Evolutionary conservation across 2,329 filamentous ascomycete genomes (phyloP).

Genomic region (Trichoderma asperellum): DNA sequence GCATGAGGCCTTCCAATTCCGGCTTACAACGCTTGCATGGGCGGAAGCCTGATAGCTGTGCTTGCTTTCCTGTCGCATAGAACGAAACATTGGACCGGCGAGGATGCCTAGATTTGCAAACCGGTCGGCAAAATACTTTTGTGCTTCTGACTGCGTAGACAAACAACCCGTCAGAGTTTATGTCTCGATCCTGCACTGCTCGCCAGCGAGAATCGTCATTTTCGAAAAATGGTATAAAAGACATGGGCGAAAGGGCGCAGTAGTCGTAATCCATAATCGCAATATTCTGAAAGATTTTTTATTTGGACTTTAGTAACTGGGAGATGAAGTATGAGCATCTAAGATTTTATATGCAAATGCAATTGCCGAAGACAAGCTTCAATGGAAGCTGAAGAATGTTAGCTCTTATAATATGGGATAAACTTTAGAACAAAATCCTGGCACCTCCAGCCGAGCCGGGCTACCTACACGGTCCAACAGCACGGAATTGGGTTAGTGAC

Average conservation of each 20-base stretch:
- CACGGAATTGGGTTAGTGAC: not conserved
- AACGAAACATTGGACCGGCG: conserved; percentile 8
- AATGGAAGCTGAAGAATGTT: not conserved
- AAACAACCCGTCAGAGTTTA: not conserved
- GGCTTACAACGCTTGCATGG: conserved; percentile 6
- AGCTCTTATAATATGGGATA: not conserved
- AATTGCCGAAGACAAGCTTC: not conserved
- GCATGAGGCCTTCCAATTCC: not conserved
- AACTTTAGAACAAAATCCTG: not conserved
- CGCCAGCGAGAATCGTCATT: conserved; percentile 7
- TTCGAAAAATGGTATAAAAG: not conserved
- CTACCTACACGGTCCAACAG: not conserved
- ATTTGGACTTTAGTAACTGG: not conserved
- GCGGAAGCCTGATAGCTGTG: not conserved
- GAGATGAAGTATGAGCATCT: not conserved
- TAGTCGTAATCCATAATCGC: not conserved
- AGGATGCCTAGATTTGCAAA: conserved; percentile 10
- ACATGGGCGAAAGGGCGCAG: not conserved
- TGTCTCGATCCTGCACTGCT: conserved; percentile 1
- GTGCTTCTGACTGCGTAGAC: conserved; percentile 1
- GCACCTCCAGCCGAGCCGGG: not conserved
- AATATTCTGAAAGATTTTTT: not conserved
- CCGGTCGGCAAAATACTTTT: conserved; percentile 7
- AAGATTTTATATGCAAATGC: not conserved
- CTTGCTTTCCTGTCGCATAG: not conserved